Evolutionary conservation across 1,284 basidiomycete species (phyloP), one percentile per base, ranked within the genome.

Genomic region (Ustilago trichophora): DNA sequence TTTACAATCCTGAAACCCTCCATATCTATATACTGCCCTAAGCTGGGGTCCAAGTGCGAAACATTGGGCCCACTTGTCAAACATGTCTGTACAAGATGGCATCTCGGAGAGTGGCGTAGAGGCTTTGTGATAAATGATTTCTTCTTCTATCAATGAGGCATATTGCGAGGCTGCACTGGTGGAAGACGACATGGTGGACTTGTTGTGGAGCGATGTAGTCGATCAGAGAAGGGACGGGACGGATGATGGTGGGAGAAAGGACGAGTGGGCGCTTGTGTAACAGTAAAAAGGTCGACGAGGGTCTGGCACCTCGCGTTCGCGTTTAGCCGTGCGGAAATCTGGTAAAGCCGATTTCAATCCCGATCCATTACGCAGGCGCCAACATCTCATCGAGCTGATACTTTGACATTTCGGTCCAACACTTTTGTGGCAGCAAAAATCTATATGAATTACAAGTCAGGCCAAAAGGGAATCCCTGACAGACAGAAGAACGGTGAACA

Each of bases 21-120:
- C 95, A 73, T 90, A 88, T 69, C 95, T 87, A 82, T 98, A 98
- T 41, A 96, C 84, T 3, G 90, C 89, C 71, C 89, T 90, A 52
- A 94, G 82, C 82, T 97, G 94, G 9, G 88, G 87, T 25, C 88
- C 87, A 32, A 96, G 85, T 34, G 89, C 73, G 38, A 77, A 80
- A 52, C 79, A 81, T 13, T 66, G 46, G 10, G 76, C 71, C 77
- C 76, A 80, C 34, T 58, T 67, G 72, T 81, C 79, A 44, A 81
- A 81, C 35, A 76, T 40, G 18, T 62, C 45, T 9, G 73, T 71
- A 54, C 79, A 81, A 13, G 62, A 66, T 0, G 76, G 76, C 40
- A 78, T 56, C 16, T 79, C 73, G 3, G 50, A 53, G 2, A 55
- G 22, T 3, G 78, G 70, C n/a, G 58, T 68, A 3, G 70, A 70